phyloP scores from a whole-genome alignment of 139 green algal species.

The Micractinium sp. region DNA sequence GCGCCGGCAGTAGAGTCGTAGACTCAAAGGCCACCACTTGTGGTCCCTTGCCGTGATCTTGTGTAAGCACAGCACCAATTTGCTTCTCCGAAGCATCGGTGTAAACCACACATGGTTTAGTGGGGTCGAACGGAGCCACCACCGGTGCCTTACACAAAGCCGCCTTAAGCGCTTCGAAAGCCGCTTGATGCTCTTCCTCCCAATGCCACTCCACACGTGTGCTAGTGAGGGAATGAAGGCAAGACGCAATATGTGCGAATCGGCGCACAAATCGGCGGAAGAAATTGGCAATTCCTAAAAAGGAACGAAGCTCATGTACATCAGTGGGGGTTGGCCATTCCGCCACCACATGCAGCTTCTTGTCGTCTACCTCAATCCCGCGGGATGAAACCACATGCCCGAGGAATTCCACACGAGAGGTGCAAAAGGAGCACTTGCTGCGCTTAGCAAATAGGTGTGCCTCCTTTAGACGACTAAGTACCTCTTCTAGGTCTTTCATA shows the following conservation, averaged over 20 bases:
- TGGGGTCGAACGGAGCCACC: neutral
- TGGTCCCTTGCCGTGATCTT: conserved; percentile 8
- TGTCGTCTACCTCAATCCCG: conserved; percentile 40
- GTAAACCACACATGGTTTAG: neutral
- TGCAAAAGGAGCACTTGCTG: conserved; percentile 33
- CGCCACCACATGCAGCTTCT: conserved; percentile 46
- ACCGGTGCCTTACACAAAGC: neutral
- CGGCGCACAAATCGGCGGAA: conserved; percentile 55
- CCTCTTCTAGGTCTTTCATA: conserved; percentile 42
- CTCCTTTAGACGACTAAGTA: conserved; percentile 50
- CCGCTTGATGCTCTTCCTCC: neutral
- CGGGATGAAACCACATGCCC: conserved; percentile 36
- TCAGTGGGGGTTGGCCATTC: conserved; percentile 51
- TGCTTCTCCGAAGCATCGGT: conserved; percentile 47
- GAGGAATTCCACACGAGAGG: conserved; percentile 25
- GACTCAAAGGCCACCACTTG: conserved; percentile 53
- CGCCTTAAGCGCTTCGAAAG: conserved; percentile 22
- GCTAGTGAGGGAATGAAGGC: conserved; percentile 10
- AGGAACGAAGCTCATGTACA: conserved; percentile 43
- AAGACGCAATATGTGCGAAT: conserved; percentile 46
- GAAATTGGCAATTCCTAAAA: conserved; percentile 68
- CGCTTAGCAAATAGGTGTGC: conserved; percentile 35
- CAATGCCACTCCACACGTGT: neutral
- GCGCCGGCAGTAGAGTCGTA: conserved; percentile 36
- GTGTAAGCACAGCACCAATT: conserved; percentile 32